A percentile compares a stretch with the other conserved stretches of the same genome.
Conservation (phyloP, 169 alveolate genomes). For the Plasmodium cynomolgi region DNA sequence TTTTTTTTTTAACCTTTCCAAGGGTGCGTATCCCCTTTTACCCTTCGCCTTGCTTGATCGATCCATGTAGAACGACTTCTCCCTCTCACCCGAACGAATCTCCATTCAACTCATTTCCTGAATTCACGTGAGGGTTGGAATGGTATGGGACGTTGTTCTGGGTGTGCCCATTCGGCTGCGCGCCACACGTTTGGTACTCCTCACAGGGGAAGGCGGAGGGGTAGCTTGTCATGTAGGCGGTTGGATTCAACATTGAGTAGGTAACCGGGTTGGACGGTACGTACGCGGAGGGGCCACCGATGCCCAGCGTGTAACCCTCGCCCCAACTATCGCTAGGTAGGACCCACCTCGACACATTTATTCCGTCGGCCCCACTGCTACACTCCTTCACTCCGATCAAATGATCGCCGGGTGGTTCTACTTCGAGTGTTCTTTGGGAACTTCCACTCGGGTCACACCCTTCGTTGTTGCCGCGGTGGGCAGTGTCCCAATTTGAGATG, state of each 20-base stretch:
- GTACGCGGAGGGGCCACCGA: background rate
- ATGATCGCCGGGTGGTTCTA: background rate
- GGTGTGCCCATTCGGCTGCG: background rate
- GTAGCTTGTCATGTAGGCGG: background rate
- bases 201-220: background rate
- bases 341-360: background rate
- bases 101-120: background rate
- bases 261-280: background rate
- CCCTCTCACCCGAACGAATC: background rate
- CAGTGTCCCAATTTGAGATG: background rate
- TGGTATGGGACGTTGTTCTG: background rate
- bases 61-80: background rate
- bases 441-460: background rate
- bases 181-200: background rate
- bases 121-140: background rate
- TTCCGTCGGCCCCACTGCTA: background rate
- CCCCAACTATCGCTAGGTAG: background rate
- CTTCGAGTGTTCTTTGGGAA: background rate
- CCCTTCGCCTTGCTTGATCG: background rate
- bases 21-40: background rate
- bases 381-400: background rate
- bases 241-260: background rate
- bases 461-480: background rate
- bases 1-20: background rate
- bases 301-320: background rate